These are phyloP conservation scores for Sphagnum magellanicum DNA, from an alignment of 228 moss, liverwort and hornwort genomes.

Conservation along the genomic window DNA sequence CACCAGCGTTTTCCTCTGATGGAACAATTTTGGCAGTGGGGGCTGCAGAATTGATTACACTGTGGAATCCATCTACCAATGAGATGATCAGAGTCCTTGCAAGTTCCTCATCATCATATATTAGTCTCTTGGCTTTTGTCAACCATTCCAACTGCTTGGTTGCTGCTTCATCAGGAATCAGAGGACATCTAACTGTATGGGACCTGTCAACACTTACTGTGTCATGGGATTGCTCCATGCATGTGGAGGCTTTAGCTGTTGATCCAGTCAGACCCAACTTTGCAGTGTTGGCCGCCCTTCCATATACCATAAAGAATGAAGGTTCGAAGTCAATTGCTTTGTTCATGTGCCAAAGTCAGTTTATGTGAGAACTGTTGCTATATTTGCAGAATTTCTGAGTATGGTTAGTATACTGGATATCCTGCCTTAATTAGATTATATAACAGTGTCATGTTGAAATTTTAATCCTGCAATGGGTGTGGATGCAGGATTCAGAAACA, in stretches of 20 bases:
- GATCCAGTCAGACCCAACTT: constrained; percentile 36
- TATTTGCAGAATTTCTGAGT: neutral
- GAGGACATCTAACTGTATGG: constrained; percentile 64
- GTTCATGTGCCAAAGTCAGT: too few relatives aligned
- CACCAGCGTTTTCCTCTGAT: constrained; percentile 74
- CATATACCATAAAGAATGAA: constrained; percentile 6
- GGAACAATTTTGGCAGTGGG: constrained; percentile 76
- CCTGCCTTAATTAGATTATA: neutral
- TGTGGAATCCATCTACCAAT: constrained; percentile 89
- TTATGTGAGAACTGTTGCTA: too few relatives aligned
- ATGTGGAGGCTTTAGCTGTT: constrained; percentile 54
- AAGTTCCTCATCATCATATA: constrained; percentile 24
- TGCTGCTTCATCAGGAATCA: constrained; percentile 43
- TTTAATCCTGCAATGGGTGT: neutral
- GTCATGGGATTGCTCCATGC: constrained; percentile 43
- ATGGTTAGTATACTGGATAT: neutral
- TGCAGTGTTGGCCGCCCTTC: constrained; percentile 26
- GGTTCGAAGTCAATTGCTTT: constrained; percentile 5
- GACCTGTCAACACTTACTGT: constrained; percentile 64
- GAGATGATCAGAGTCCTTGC: constrained; percentile 60
- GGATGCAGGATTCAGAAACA: constrained; percentile 8
- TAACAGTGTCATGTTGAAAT: neutral
- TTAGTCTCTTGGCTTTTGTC: constrained; percentile 59
- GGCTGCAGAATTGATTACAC: constrained; percentile 66
- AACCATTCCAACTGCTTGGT: constrained; percentile 68